A percentile compares a stretch with the other conserved stretches of the same genome.
Conservation (phyloP, 2,329 filamentous ascomycete genomes). For the Diaporthe citrichinensis region DNA sequence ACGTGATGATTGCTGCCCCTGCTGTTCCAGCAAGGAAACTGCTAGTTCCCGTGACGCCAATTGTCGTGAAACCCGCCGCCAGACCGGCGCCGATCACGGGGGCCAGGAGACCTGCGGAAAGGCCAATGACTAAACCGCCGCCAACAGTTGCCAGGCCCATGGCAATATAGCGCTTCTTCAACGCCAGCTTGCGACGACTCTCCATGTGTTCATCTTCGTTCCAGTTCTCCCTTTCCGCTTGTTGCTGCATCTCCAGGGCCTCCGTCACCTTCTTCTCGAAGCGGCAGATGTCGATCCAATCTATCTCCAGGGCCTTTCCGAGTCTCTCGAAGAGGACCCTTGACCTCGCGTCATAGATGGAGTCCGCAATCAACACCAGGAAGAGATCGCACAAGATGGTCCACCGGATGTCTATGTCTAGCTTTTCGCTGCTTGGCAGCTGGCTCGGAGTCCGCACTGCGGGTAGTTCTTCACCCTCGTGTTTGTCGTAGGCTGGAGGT, state of each 20-base stretch:
- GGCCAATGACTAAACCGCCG: slow-evolving; percentile 92
- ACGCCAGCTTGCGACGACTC: slow-evolving; percentile 81
- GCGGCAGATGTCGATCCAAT: slow-evolving; percentile 93
- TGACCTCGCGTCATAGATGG: slow-evolving; percentile 91
- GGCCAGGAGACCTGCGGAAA: slow-evolving; percentile 91
- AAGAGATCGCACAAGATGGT: slow-evolving; percentile 97
- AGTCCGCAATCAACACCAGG: slow-evolving; percentile 95
- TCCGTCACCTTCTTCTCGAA: slow-evolving; percentile 99
- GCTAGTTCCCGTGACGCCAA: slow-evolving; percentile 90
- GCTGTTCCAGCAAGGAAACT: slow-evolving; percentile 92
- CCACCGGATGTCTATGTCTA: slow-evolving; percentile 97
- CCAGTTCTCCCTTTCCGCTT: slow-evolving; percentile 95
- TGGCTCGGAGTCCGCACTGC: slow-evolving; percentile 87
- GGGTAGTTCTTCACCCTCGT: slow-evolving; percentile 79
- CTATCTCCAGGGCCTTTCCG: slow-evolving; percentile 82
- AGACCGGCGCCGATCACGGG: slow-evolving; percentile 95
- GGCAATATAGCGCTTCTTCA: slow-evolving; percentile 89
- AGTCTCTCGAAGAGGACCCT: slow-evolving; percentile 87
- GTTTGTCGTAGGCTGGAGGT: slow-evolving; percentile 73
- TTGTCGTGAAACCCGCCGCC: slow-evolving; percentile 94
- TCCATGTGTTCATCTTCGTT: slow-evolving; percentile 97
- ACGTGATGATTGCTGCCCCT: slow-evolving; percentile 94
- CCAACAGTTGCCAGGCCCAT: slow-evolving; percentile 98
- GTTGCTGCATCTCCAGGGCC: slow-evolving; percentile 97
- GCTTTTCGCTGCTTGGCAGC: slow-evolving; percentile 83